Evolutionary conservation across 768 basidiomycete species (phyloP).

Genomic region (Tylopilus rubrobrunneus): DNA sequence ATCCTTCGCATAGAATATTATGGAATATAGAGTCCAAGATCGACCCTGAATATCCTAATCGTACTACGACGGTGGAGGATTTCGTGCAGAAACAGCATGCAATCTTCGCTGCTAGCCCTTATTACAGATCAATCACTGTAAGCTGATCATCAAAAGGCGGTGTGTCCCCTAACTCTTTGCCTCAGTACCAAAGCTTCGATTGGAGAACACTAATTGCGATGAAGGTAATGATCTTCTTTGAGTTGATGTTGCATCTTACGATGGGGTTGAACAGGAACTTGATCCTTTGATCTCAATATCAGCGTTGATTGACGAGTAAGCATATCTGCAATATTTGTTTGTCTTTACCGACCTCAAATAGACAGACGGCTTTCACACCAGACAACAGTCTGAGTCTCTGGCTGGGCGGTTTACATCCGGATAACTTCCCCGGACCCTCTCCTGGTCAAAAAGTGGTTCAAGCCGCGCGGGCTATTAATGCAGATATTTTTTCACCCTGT

Average conservation of each 20-base stretch:
- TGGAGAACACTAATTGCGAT: slow-evolving; percentile 74
- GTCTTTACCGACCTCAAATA: slow-evolving; percentile 13
- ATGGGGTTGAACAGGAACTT: slow-evolving; percentile 37
- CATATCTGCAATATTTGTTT: neutral
- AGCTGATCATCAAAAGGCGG: slow-evolving; percentile 14
- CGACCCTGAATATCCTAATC: slow-evolving; percentile 48
- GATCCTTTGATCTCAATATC: slow-evolving; percentile 55
- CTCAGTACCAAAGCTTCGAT: slow-evolving; percentile 76
- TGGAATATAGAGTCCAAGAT: slow-evolving; percentile 85
- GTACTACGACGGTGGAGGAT: slow-evolving; percentile 50
- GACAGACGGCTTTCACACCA: slow-evolving; percentile 39
- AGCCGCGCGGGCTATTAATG: slow-evolving; percentile 62
- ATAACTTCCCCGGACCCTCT: slow-evolving; percentile 60
- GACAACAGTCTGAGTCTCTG: slow-evolving; percentile 53
- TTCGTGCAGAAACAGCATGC: slow-evolving; percentile 63
- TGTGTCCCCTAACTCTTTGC: neutral
- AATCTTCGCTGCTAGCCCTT: slow-evolving; percentile 55
- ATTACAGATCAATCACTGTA: slow-evolving; percentile 61
- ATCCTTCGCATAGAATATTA: slow-evolving; percentile 53
- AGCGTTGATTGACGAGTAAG: slow-evolving; percentile 65
- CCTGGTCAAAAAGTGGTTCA: slow-evolving; percentile 57
- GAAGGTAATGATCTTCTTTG: slow-evolving; percentile 42
- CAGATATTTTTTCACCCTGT: slow-evolving; percentile 62
- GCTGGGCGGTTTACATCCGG: slow-evolving; percentile 64
- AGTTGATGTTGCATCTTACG: neutral